Percentiles rank a stretch among this genome's conserved stretches.
phyloP scores from a whole-genome alignment of 306 rosid genomes.

The Cercis canadensis region DNA sequence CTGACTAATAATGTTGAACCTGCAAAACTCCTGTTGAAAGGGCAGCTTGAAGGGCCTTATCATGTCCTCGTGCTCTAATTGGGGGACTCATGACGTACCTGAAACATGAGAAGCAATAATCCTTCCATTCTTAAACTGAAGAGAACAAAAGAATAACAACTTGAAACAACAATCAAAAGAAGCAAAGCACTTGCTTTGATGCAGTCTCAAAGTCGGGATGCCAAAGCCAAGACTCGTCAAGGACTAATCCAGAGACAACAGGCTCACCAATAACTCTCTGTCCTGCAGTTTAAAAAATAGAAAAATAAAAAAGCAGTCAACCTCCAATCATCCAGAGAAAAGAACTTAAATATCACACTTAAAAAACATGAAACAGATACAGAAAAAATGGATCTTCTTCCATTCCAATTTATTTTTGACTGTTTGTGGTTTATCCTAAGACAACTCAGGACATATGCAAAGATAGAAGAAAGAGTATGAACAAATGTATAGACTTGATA shows the following conservation, averaged over 20 bases:
- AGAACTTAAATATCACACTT: too few relatives aligned
- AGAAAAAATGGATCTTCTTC: too few relatives aligned
- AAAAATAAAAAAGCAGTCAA: too few relatives aligned
- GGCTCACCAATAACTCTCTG: slow-evolving; percentile 89
- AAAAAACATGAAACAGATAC: too few relatives aligned
- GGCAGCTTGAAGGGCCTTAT: slow-evolving; percentile 92
- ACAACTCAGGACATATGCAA: too few relatives aligned
- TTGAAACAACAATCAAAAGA: slow-evolving; percentile 25
- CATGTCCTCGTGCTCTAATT: slow-evolving; percentile 78
- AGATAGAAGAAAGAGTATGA: background rate
- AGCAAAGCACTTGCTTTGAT: slow-evolving; percentile 61
- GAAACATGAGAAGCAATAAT: slow-evolving; percentile 41
- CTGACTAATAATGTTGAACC: slow-evolving; percentile 50
- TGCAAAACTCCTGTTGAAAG: slow-evolving; percentile 84
- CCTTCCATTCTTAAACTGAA: slow-evolving; percentile 31
- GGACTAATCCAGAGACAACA: slow-evolving; percentile 84
- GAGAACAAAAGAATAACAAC: slow-evolving; percentile 17
- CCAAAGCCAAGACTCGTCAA: slow-evolving; percentile 92
- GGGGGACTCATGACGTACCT: slow-evolving; percentile 99
- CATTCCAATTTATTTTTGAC: too few relatives aligned
- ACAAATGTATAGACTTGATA: too few relatives aligned
- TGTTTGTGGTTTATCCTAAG: too few relatives aligned
- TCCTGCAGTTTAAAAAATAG: slow-evolving; percentile 57
- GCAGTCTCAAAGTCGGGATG: slow-evolving; percentile 87
- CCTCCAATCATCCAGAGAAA: too few relatives aligned